Evolutionary conservation across 2,329 filamentous ascomycete genomes (phyloP).

Genomic region (Colletotrichum paranaense): DNA sequence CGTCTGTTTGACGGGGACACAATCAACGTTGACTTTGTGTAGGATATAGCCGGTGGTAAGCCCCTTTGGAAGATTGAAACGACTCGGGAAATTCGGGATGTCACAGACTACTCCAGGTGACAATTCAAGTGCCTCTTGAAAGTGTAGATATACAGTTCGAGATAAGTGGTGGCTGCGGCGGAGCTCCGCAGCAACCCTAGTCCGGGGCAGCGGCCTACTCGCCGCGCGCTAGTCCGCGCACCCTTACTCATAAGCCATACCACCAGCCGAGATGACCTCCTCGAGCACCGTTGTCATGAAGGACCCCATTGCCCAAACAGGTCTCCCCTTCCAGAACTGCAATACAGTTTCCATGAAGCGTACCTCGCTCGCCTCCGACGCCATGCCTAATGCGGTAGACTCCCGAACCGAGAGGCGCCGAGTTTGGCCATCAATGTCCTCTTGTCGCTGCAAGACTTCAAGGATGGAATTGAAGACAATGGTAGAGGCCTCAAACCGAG

Average conservation of each 20-base stretch:
- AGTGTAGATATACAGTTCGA: slow-evolving; percentile 16
- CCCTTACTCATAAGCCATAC: slow-evolving; percentile 13
- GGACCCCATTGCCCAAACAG: slow-evolving; percentile 34
- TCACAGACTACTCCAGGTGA: not conserved
- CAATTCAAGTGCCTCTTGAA: not conserved
- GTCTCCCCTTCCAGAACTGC: slow-evolving; percentile 36
- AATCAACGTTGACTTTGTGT: not conserved
- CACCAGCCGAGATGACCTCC: slow-evolving; percentile 30
- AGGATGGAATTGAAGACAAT: slow-evolving; percentile 42
- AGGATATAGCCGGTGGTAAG: too few relatives aligned
- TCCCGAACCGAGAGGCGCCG: slow-evolving; percentile 18
- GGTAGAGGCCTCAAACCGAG: slow-evolving; percentile 38
- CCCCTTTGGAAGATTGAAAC: not conserved
- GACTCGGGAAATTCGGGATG: slow-evolving; percentile 6
- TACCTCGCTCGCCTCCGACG: slow-evolving; percentile 30
- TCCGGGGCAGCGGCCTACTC: not conserved
- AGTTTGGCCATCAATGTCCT: not conserved
- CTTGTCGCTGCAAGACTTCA: slow-evolving; percentile 34
- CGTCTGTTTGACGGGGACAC: not conserved
- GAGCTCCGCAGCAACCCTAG: slow-evolving; percentile 23
- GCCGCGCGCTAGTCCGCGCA: slow-evolving; percentile 6
- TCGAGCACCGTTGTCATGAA: slow-evolving; percentile 36
- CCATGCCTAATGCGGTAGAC: slow-evolving; percentile 13
- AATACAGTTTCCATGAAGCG: slow-evolving; percentile 34
- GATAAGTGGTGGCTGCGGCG: slow-evolving; percentile 6